phyloP scores from a whole-genome alignment of 2,329 filamentous ascomycete species.

The Penicillium decumbens region DNA sequence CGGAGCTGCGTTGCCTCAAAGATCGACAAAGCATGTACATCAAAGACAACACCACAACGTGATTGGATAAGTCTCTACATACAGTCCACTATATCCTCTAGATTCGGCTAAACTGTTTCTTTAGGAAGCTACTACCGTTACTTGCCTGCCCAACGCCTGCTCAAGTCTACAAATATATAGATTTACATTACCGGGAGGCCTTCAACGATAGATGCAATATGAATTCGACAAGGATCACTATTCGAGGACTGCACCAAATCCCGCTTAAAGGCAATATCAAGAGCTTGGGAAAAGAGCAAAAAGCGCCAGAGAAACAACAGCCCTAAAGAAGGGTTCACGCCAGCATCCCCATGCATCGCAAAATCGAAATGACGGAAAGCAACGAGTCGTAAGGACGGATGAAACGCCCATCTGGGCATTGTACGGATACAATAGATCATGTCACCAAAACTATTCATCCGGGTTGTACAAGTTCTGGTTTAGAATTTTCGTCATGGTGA shows the following conservation, averaged over 20 bases:
- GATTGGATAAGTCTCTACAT: too few relatives aligned
- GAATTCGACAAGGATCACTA: constrained; percentile 8
- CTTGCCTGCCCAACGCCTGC: not conserved
- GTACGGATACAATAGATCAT: constrained; percentile 5
- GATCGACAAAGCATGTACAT: not conserved
- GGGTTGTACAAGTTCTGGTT: constrained; percentile 82
- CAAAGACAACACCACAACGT: not conserved
- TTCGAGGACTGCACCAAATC: constrained; percentile 31
- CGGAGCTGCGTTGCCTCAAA: constrained; percentile 4
- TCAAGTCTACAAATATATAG: not conserved
- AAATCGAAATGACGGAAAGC: constrained; percentile 14
- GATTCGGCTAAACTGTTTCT: not conserved
- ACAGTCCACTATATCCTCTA: too few relatives aligned
- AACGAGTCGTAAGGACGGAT: constrained; percentile 25
- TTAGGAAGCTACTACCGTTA: not conserved
- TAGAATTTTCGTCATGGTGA: constrained; percentile 97
- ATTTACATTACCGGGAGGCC: not conserved
- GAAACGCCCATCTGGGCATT: not conserved
- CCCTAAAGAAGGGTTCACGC: constrained; percentile 18
- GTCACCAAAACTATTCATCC: constrained; percentile 55
- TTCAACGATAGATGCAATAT: constrained; percentile 3
- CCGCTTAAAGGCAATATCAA: constrained; percentile 30
- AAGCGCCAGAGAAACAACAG: constrained; percentile 15
- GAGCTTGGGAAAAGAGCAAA: constrained; percentile 16
- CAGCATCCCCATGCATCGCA: constrained; percentile 34